These are phyloP conservation scores for Tilletia indica DNA, from an alignment of 1,284 basidiomycete species.

Conservation along the genomic window DNA sequence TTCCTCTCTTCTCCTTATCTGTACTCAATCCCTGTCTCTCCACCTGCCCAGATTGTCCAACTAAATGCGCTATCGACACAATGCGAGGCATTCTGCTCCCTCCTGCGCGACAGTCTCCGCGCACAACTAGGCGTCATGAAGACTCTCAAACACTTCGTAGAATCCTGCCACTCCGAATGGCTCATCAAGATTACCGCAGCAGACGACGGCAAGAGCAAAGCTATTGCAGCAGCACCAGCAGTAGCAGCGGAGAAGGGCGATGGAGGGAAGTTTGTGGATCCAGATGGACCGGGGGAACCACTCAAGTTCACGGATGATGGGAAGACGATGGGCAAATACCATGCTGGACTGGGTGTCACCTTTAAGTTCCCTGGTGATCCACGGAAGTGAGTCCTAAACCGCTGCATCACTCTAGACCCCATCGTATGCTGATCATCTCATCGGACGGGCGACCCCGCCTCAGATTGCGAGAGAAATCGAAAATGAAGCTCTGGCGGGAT, in stretches of 20 bases:
- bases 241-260: constrained; percentile 13
- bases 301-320: constrained; percentile 93
- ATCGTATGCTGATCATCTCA: background rate
- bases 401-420: background rate
- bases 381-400: constrained; percentile 29
- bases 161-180: constrained; percentile 91
- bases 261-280: background rate
- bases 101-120: constrained; percentile 85
- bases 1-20: background rate
- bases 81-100: constrained; percentile 87
- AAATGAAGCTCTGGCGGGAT: constrained; percentile 92
- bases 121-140: constrained; percentile 77
- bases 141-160: constrained; percentile 81
- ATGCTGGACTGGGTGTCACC: constrained; percentile 47
- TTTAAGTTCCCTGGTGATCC: constrained; percentile 57
- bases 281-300: constrained; percentile 63
- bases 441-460: background rate
- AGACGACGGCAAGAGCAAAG: constrained; percentile 25
- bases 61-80: constrained; percentile 91
- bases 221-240: constrained; percentile 22
- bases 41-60: constrained; percentile 73
- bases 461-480: constrained; percentile 77
- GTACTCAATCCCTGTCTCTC: background rate
- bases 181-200: constrained; percentile 61
- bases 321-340: constrained; percentile 66